These are phyloP conservation scores for Aspergillus novoparasiticus DNA, from an alignment of 2,329 filamentous ascomycete genomes.

Conservation along the genomic window DNA sequence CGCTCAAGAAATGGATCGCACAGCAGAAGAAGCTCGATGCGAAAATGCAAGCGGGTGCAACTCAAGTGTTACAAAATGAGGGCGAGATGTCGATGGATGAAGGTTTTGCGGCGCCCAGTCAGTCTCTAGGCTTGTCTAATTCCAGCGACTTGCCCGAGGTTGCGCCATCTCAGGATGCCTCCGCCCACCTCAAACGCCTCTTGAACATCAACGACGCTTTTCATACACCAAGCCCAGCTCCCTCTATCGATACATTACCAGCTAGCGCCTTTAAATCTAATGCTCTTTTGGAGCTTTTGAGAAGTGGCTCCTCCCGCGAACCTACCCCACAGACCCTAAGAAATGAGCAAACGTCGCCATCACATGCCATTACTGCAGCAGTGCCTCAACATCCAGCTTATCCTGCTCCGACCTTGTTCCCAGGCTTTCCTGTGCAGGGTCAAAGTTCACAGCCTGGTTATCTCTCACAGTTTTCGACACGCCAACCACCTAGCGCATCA, in stretches of 20 bases:
- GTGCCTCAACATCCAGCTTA: conserved; percentile 60
- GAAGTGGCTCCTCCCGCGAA: conserved; percentile 40
- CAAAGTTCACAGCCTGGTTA: conserved; percentile 31
- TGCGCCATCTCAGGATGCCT: conserved; percentile 45
- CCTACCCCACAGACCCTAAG: conserved; percentile 26
- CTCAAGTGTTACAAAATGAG: conserved; percentile 48
- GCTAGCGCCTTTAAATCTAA: conserved; percentile 49
- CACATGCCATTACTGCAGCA: conserved; percentile 55
- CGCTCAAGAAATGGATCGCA: conserved; percentile 87
- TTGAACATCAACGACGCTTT: conserved; percentile 40
- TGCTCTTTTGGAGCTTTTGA: conserved; percentile 60
- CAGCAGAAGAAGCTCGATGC: conserved; percentile 76
- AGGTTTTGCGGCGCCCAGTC: conserved; percentile 23
- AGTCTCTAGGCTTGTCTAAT: conserved; percentile 25
- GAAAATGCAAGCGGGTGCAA: conserved; percentile 46
- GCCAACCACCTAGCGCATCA: conserved; percentile 14
- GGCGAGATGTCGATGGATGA: conserved; percentile 65
- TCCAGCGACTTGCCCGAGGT: conserved; percentile 47
- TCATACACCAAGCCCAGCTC: conserved; percentile 15
- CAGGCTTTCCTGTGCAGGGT: conserved; percentile 39
- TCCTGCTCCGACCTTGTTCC: conserved; percentile 50
- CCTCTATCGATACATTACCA: conserved; percentile 19
- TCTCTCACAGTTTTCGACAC: conserved; percentile 25
- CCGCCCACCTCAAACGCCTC: conserved; percentile 55
- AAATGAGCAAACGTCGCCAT: conserved; percentile 56